Evolutionary conservation across 1,139 yeast species (phyloP), one percentile per base, ranked within the genome.

Genomic region (Tardiomyces digboiensis): DNA sequence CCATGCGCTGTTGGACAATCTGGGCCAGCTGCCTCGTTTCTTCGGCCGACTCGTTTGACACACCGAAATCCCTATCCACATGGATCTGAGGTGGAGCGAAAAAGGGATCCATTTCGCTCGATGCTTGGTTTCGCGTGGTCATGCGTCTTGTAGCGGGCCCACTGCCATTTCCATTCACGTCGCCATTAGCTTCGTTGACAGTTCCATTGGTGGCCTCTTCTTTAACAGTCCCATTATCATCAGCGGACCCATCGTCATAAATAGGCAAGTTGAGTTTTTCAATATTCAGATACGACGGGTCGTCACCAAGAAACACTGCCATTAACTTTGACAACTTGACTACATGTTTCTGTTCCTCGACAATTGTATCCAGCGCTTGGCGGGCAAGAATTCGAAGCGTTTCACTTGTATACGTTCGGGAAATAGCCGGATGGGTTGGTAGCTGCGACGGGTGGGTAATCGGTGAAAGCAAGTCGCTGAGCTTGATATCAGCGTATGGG

Each of bases 241-340:
- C 60, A 20, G 54, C 55, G n/a, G 58, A 63, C 13, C 60, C 50
- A 36, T 60, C 42, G 22, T 67, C 71, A 16, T 26, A 26, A 13
- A 26, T 26, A 2, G 86, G 82, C 42, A 88, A 69, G 21, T 79
- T 77, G 61, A 88, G 62, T 46, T 77, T 76, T 33, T 76, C 78
- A 14, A 49, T 47, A 76, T 88, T 47, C 37, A 80, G 68, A 38
- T 82, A 64, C 50, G 78, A 78, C 58, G 95, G 85, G 61, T 86
- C 91, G 57, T 89, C 97, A 10, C 97, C 96, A 44, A 88, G 70
- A 57, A 89, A 78, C 1, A 84, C 80, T 50, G 82, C 86, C 64
- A 89, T 72, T 41, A 89, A 67, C 53, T 78, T 77, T 42, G 83
- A 76, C 48, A 88, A 70, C 62, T 80, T 76, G 48, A 81, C 78